Conservation (phyloP, 352 stramenopile genomes). For the Phytopythium delawarense region DNA sequence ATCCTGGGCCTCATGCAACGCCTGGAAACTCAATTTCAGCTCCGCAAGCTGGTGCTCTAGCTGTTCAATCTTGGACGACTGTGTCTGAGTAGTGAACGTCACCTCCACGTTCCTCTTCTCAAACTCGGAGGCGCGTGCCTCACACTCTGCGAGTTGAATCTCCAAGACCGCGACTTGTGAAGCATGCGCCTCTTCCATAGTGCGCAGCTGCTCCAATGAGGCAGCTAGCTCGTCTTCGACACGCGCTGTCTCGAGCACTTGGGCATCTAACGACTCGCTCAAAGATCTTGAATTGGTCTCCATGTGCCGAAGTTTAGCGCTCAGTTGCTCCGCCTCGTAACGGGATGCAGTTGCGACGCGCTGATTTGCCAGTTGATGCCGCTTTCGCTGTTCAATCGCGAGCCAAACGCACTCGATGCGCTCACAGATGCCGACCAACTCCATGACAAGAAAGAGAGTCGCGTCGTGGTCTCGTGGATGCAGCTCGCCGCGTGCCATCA, state of each 20-base stretch:
- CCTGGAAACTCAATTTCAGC: background rate
- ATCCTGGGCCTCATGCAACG: background rate
- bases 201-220: background rate
- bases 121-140: background rate
- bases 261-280: background rate
- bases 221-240: background rate
- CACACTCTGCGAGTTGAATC: constrained; percentile 5
- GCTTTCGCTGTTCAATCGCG: constrained; percentile 43
- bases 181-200: background rate
- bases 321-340: background rate
- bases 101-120: background rate
- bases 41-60: constrained; percentile 5
- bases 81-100: background rate
- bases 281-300: background rate
- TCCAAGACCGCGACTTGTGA: constrained; percentile 2
- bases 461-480: background rate
- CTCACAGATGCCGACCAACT: constrained; percentile 42
- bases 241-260: constrained; percentile 3
- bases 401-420: constrained; percentile 44
- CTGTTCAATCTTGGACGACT: background rate
- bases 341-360: background rate
- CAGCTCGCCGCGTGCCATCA: constrained; percentile 5
- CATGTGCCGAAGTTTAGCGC: background rate
- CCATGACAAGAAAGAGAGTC: constrained; percentile 18
- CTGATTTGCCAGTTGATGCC: constrained; percentile 28